These are phyloP conservation scores for Mycena sp. DNA, from an alignment of 1,284 basidiomycete genomes.

Conservation along the genomic window DNA sequence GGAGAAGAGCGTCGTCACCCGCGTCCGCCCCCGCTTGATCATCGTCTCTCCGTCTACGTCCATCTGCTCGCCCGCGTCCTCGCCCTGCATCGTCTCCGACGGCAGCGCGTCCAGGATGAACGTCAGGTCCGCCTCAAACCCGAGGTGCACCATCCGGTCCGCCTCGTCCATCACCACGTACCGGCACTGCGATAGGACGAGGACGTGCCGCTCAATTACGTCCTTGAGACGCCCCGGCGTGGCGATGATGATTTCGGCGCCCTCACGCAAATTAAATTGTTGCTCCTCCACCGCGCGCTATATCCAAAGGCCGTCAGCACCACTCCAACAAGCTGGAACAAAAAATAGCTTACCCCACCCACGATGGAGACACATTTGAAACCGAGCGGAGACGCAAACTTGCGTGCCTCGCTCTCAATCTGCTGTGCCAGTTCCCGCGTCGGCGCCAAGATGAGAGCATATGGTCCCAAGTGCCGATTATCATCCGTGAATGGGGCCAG, in stretches of 20 bases:
- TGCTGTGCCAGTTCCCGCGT: constrained; percentile 98
- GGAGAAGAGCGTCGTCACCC: constrained; percentile 94
- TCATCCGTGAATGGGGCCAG: constrained; percentile 90
- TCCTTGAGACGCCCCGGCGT: constrained; percentile 98
- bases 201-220: constrained; percentile 94
- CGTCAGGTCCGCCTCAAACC: constrained; percentile 94
- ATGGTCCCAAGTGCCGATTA: constrained; percentile 93
- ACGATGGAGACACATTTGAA: constrained; percentile 97
- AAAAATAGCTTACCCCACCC: constrained; percentile 78
- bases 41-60: constrained; percentile 70
- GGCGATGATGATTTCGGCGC: constrained; percentile 98
- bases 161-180: constrained; percentile 99
- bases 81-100: constrained; percentile 85
- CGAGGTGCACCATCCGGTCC: constrained; percentile 98
- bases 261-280: constrained; percentile 94
- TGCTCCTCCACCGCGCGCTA: constrained; percentile 95
- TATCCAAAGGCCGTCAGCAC: constrained; percentile 21
- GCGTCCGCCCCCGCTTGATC: constrained; percentile 79
- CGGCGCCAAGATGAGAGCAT: constrained; percentile 93
- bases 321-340: constrained; percentile 1
- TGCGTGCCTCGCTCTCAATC: constrained; percentile 92
- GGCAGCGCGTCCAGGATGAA: constrained; percentile 97
- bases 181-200: constrained; percentile 95
- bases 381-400: constrained; percentile 89
- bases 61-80: constrained; percentile 73